phyloP scores from a whole-genome alignment of 2,329 filamentous ascomycete genomes.

The Scytalidium lignicola region DNA sequence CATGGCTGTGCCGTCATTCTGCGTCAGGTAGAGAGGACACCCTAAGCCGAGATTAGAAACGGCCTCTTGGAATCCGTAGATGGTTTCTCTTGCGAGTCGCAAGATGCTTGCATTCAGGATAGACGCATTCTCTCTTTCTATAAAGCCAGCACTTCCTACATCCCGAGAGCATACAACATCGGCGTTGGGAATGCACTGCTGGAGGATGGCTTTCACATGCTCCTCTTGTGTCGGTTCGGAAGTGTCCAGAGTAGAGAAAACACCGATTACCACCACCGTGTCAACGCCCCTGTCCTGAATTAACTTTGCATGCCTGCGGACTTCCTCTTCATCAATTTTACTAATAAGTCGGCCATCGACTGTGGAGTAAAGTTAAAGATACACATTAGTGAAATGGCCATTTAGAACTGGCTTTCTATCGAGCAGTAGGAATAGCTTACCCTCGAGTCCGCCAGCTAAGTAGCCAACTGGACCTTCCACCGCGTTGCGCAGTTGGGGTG shows the following conservation, averaged over 20 bases:
- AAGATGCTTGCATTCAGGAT: conserved; percentile 58
- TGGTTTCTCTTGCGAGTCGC: conserved; percentile 48
- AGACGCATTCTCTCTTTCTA: conserved; percentile 56
- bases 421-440: too few species aligned
- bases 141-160: conserved; percentile 40
- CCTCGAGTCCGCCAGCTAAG: too few species aligned
- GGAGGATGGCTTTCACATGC: conserved; percentile 41
- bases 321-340: too few species aligned
- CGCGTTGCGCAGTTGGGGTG: too few species aligned
- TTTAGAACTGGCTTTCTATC: too few species aligned
- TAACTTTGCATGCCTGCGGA: too few species aligned
- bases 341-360: too few species aligned
- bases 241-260: conserved; percentile 54
- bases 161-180: conserved; percentile 47
- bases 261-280: conserved; percentile 49
- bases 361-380: too few species aligned
- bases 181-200: conserved; percentile 37
- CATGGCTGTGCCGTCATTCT: conserved; percentile 56
- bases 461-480: too few species aligned
- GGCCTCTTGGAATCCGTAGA: conserved; percentile 46
- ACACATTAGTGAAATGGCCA: too few species aligned
- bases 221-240: conserved; percentile 47
- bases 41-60: conserved; percentile 41
- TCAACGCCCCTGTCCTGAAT: conserved; percentile 27
- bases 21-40: conserved; percentile 53